phyloP scores from a whole-genome alignment of 306 rosid species.

The Inga oerstediana region DNA sequence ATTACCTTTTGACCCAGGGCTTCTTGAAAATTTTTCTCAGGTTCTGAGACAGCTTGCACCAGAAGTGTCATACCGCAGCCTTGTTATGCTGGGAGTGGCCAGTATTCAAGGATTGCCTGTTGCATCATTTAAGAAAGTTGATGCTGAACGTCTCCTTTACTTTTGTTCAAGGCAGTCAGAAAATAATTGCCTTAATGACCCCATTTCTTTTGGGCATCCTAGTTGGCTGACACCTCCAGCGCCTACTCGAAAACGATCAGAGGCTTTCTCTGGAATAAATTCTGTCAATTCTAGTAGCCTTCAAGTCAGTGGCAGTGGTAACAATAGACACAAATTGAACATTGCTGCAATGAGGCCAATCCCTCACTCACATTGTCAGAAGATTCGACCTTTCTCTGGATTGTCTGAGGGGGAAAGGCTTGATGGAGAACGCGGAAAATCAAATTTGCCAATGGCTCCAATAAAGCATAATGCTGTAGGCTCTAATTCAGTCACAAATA shows the following conservation, averaged over 20 bases:
- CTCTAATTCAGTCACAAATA: constrained; percentile 61
- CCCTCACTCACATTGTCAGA: constrained; percentile 74
- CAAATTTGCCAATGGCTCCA: constrained; percentile 54
- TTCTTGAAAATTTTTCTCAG: constrained; percentile 51
- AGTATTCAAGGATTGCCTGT: constrained; percentile 93
- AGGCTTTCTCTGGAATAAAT: constrained; percentile 44
- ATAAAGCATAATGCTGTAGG: constrained; percentile 68
- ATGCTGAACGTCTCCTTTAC: constrained; percentile 87
- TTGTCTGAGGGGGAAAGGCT: constrained; percentile 60
- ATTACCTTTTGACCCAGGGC: constrained; percentile 21
- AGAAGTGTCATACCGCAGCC: constrained; percentile 76
- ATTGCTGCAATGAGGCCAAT: constrained; percentile 87
- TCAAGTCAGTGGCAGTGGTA: constrained; percentile 38
- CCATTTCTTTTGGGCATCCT: constrained; percentile 56
- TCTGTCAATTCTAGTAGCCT: constrained; percentile 33
- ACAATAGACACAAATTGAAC: constrained; percentile 60
- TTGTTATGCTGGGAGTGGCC: constrained; percentile 86
- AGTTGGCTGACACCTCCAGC: constrained; percentile 83
- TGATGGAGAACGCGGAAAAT: constrained; percentile 72
- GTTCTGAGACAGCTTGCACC: constrained; percentile 95
- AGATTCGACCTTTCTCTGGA: constrained; percentile 81
- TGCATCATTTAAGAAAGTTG: constrained; percentile 85
- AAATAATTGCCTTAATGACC: constrained; percentile 38
- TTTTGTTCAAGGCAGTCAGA: constrained; percentile 57
- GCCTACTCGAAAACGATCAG: constrained; percentile 73